Conservation (phyloP, 306 rosid species). For the Betula pendula region DNA sequence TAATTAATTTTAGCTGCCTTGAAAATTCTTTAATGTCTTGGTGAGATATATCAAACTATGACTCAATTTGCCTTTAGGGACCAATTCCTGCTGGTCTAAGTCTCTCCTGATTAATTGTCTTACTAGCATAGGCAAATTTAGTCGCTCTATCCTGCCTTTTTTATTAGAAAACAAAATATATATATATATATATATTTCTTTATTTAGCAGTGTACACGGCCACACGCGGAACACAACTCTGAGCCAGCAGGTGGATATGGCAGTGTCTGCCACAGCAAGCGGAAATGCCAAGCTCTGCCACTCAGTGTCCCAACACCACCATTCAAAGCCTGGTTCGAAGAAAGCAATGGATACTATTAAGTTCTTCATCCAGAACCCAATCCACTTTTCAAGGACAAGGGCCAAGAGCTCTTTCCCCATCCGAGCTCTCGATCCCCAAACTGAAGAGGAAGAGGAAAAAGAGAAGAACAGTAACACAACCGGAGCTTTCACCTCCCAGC, state of each 20-base stretch:
- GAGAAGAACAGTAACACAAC: constrained; percentile 4
- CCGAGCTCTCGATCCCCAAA: constrained; percentile 52
- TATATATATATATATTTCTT: no score
- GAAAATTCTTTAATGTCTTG: no score
- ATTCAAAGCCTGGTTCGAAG: constrained; percentile 11
- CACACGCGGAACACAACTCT: not conserved
- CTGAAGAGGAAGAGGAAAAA: constrained; percentile 21
- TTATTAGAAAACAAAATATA: no score
- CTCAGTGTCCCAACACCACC: constrained; percentile 17
- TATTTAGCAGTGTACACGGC: no score
- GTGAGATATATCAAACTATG: no score
- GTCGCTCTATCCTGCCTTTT: no score
- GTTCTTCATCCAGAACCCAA: constrained; percentile 22
- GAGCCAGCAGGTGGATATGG: constrained; percentile 20
- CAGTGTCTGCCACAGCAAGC: constrained; percentile 22
- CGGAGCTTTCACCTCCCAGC: constrained; percentile 20
- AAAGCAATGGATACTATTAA: constrained; percentile 16
- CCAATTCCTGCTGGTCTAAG: no score
- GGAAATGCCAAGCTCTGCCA: constrained; percentile 29
- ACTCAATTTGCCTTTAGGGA: no score
- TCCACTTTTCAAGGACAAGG: constrained; percentile 26
- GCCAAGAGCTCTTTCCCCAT: constrained; percentile 13
- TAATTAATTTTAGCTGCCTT: no score
- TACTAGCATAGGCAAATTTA: no score
- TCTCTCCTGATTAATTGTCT: no score